These are phyloP conservation scores for Russula abietina DNA, from an alignment of 768 basidiomycete species.

Conservation along the genomic window DNA sequence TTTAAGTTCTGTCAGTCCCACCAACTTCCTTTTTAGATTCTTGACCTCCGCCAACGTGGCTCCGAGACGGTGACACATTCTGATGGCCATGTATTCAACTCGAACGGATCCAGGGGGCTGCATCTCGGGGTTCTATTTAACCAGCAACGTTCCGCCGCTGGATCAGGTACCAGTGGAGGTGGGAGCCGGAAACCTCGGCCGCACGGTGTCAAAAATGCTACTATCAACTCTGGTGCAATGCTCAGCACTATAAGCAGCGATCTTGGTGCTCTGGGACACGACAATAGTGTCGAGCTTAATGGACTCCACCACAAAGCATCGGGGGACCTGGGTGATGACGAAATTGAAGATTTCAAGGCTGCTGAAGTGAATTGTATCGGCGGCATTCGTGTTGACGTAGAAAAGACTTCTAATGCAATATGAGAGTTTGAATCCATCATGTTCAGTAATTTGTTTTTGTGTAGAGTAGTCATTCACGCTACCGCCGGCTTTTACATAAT, in stretches of 20 bases:
- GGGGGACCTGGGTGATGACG: slow-evolving; percentile 31
- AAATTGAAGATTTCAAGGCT: slow-evolving; percentile 26
- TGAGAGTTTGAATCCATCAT: slow-evolving; percentile 25
- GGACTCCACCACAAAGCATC: slow-evolving; percentile 31
- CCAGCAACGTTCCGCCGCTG: slow-evolving; percentile 20
- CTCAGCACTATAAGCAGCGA: slow-evolving; percentile 23
- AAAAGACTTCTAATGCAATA: slow-evolving; percentile 51
- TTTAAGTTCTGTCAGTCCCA: neutral
- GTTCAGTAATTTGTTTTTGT: neutral
- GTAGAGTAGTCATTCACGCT: neutral
- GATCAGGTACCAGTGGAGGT: slow-evolving; percentile 14
- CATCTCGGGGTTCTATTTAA: slow-evolving; percentile 24
- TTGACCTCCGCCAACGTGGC: slow-evolving; percentile 76
- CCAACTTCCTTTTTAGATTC: slow-evolving; percentile 43
- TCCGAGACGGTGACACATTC: slow-evolving; percentile 74
- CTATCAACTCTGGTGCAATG: slow-evolving; percentile 22
- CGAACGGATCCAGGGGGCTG: slow-evolving; percentile 18
- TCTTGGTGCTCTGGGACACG: slow-evolving; percentile 15
- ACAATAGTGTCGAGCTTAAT: slow-evolving; percentile 22
- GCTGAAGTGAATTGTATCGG: slow-evolving; percentile 23
- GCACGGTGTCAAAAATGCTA: slow-evolving; percentile 7
- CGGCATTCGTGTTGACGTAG: slow-evolving; percentile 57
- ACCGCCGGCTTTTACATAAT: neutral
- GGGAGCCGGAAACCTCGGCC: slow-evolving; percentile 15
- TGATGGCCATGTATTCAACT: slow-evolving; percentile 22